Evolutionary conservation across 176 grass and related monocot genomes (phyloP), one percentile per base, ranked within the genome.

Genomic region (Miscanthus lutarioriparius): DNA sequence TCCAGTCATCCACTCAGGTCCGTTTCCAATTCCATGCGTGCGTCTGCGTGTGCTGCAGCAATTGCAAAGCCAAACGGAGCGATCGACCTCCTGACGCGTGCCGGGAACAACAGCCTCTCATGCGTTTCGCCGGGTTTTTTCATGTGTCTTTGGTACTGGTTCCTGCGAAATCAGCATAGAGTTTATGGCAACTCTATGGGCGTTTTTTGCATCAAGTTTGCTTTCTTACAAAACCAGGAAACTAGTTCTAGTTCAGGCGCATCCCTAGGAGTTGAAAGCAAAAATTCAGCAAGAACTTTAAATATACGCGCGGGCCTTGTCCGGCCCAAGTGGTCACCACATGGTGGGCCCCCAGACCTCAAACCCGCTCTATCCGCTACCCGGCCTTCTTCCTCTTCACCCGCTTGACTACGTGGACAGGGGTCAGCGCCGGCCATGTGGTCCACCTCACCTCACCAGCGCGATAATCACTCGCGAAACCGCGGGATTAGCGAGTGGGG

Each of bases 341-440:
- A 14, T 64, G 61, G 61, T 13, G 59, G 23, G 23, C 23, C 23
- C 22, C 10, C n/a, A 12, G 0, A 26, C 56, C 22, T 61, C 22
- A 4, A 58, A 9, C 53, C 51, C 5, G 43, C 51, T 54, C 17
- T 15, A 53, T 54, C 22, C 54, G 56, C 22, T 7, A 19, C 49
- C 48, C 43, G 48, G 48, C 48, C 67, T 39, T 39, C 35, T 2
- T 10, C 20, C 0, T 9, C 9, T 19, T n/a, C 36, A 4, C 2
- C 22, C 33, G 20, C n/a, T 27, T 27, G 30, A 35, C 68, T 14
- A 1, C n/a, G 8, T 10, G 16, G 67, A 39, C 36, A 2, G 67
- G 80, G 37, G 26, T 45, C 53, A 19, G 69, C 14, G 78, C 64
- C 14, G n/a, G 75, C 76, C 83, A 79, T 63, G 75, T 85, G 83